These are phyloP conservation scores for Scleromitrula shiraiana DNA, from an alignment of 2,329 filamentous ascomycete genomes.

Conservation along the genomic window DNA sequence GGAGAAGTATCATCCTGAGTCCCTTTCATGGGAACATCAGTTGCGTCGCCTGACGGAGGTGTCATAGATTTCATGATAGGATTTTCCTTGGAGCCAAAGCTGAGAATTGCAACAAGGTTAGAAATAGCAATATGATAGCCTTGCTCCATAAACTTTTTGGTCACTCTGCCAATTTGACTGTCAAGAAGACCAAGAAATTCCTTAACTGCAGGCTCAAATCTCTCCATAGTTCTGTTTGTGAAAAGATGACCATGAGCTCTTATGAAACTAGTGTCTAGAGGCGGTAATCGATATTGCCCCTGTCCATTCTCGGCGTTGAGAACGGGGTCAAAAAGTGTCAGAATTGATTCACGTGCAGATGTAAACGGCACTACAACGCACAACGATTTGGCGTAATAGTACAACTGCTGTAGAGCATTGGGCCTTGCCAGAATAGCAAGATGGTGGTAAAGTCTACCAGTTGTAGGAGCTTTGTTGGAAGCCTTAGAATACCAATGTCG, in stretches of 20 bases:
- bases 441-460: conserved; percentile 81
- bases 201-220: conserved; percentile 36
- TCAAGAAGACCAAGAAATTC: conserved; percentile 49
- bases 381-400: conserved; percentile 63
- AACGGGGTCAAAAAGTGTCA: conserved; percentile 59
- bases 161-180: conserved; percentile 46
- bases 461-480: conserved; percentile 65
- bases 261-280: conserved; percentile 54
- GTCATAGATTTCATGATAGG: conserved; percentile 21
- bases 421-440: conserved; percentile 70
- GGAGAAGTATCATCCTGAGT: not conserved
- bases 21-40: conserved; percentile 12
- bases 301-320: conserved; percentile 33
- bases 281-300: conserved; percentile 32
- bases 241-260: conserved; percentile 59
- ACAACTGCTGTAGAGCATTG: conserved; percentile 62
- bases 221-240: conserved; percentile 39
- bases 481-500: conserved; percentile 63
- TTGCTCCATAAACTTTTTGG: conserved; percentile 37
- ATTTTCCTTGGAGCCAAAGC: conserved; percentile 26
- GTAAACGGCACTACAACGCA: conserved; percentile 50
- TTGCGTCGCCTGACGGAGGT: not conserved
- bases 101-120: conserved; percentile 27
- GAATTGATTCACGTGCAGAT: conserved; percentile 61
- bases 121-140: conserved; percentile 50